A percentile compares a stretch with the other conserved stretches of the same genome.
These are phyloP conservation scores for Pythium brassicae DNA, from an alignment of 352 stramenopile genomes.

Conservation along the genomic window DNA sequence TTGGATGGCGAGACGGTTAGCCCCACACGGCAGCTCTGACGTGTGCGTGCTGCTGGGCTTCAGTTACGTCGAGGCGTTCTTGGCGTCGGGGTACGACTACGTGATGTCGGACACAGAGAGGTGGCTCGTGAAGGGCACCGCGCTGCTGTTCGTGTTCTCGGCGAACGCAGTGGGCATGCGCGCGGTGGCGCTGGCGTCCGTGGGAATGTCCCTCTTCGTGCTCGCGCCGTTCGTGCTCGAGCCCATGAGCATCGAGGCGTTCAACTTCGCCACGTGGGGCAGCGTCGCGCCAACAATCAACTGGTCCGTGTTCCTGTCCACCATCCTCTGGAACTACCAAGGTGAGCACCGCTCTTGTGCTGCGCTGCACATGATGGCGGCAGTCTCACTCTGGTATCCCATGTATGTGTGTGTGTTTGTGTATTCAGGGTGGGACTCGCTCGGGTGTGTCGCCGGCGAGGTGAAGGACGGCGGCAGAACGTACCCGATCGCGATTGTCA, in stretches of 20 bases:
- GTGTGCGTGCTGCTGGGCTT: not conserved
- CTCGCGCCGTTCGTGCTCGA: slow-evolving; percentile 78
- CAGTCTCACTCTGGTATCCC: not conserved
- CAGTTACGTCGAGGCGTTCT: slow-evolving; percentile 78
- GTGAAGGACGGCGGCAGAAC: slow-evolving; percentile 76
- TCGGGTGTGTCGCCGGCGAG: slow-evolving; percentile 81
- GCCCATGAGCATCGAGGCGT: slow-evolving; percentile 62
- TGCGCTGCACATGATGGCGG: not conserved
- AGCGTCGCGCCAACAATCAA: slow-evolving; percentile 63
- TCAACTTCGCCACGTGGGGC: slow-evolving; percentile 72
- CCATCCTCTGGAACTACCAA: slow-evolving; percentile 87
- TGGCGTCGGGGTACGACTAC: slow-evolving; percentile 55
- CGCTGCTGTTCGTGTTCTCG: slow-evolving; percentile 65
- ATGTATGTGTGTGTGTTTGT: not conserved
- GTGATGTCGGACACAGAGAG: slow-evolving; percentile 42
- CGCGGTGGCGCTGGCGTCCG: slow-evolving; percentile 61
- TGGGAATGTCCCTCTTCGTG: slow-evolving; percentile 82
- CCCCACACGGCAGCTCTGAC: not conserved
- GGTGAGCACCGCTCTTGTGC: slow-evolving; percentile 15
- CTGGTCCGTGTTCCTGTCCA: slow-evolving; percentile 84
- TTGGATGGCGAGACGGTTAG: not conserved
- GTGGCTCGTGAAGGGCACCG: slow-evolving; percentile 69
- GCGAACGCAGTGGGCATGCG: slow-evolving; percentile 78
- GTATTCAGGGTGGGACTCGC: slow-evolving; percentile 63
- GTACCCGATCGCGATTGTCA: slow-evolving; percentile 81